phyloP scores from a whole-genome alignment of 2,329 filamentous ascomycete species.

The Microcyclospora pomicola region DNA sequence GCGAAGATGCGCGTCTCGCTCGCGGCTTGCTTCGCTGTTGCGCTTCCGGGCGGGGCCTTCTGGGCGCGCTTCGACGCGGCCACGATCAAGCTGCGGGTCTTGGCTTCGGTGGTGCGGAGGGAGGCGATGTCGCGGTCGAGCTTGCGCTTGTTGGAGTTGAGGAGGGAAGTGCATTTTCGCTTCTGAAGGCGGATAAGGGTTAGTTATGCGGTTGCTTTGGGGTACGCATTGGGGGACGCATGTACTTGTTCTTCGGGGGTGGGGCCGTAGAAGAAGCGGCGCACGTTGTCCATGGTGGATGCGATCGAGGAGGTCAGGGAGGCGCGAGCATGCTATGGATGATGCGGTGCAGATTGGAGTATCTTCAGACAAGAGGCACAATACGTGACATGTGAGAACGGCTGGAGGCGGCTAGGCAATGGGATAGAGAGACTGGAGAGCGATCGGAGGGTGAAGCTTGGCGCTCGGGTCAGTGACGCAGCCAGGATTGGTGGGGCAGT shows the following conservation, averaged over 20 bases:
- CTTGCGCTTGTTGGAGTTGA: conserved; percentile 81
- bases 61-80: conserved; percentile 69
- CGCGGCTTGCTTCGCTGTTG: conserved; percentile 63
- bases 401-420: no score
- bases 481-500: no score
- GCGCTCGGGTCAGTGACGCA: no score
- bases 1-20: conserved; percentile 81
- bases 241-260: conserved; percentile 82
- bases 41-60: conserved; percentile 46
- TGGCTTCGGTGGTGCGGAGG: conserved; percentile 65
- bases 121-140: conserved; percentile 82
- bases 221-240: conserved; percentile 1
- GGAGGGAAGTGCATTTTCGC: conserved; percentile 84
- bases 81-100: conserved; percentile 74
- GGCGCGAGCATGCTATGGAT: background rate
- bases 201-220: background rate
- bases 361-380: no score
- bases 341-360: no score
- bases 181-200: conserved; percentile 41
- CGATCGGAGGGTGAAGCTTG: no score
- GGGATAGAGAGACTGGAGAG: no score
- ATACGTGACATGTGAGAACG: no score
- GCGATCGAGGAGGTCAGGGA: background rate
- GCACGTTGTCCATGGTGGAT: conserved; percentile 66
- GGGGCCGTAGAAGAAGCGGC: conserved; percentile 75